Percentiles rank a stretch among this genome's conserved stretches.
Conservation (phyloP, 306 rosid genomes). For the Pyrus communis region DNA sequence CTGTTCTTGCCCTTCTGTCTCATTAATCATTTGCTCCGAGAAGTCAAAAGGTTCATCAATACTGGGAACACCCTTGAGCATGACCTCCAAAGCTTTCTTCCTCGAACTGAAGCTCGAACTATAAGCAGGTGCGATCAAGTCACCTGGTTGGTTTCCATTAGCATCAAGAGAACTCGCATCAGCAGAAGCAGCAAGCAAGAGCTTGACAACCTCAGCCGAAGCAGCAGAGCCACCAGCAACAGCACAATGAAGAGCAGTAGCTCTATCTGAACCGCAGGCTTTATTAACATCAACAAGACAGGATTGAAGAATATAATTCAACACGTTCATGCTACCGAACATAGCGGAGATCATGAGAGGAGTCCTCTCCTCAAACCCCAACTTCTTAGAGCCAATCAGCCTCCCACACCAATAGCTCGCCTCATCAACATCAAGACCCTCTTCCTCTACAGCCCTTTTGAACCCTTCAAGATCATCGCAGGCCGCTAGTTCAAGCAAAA, state of each 20-base stretch:
- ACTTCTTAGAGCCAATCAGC: conserved; percentile 52
- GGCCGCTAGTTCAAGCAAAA: conserved; percentile 61
- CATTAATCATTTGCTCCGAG: conserved; percentile 22
- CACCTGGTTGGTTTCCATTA: conserved; percentile 41
- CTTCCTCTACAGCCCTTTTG: conserved; percentile 54
- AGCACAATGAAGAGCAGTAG: conserved; percentile 81
- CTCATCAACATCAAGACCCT: conserved; percentile 45
- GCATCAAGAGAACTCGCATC: conserved; percentile 46
- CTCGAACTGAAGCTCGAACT: conserved; percentile 24
- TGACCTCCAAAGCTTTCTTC: conserved; percentile 35
- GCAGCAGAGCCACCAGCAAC: conserved; percentile 56
- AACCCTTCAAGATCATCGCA: conserved; percentile 47
- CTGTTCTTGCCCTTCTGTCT: conserved; percentile 22
- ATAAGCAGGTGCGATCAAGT: conserved; percentile 31
- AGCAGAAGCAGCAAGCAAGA: conserved; percentile 62
- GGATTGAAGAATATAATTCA: conserved; percentile 43
- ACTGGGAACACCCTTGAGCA: conserved; percentile 33
- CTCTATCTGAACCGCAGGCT: conserved; percentile 52
- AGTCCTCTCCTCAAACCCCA: conserved; percentile 63
- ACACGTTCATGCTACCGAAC: conserved; percentile 65
- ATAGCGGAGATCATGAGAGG: conserved; percentile 81
- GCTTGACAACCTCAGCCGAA: conserved; percentile 51
- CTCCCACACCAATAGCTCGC: conserved; percentile 75
- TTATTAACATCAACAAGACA: conserved; percentile 57
- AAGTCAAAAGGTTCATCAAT: conserved; percentile 18